Base-by-base conservation (phyloP, 129 eudicot species). In the Solidago caesia region DNA sequence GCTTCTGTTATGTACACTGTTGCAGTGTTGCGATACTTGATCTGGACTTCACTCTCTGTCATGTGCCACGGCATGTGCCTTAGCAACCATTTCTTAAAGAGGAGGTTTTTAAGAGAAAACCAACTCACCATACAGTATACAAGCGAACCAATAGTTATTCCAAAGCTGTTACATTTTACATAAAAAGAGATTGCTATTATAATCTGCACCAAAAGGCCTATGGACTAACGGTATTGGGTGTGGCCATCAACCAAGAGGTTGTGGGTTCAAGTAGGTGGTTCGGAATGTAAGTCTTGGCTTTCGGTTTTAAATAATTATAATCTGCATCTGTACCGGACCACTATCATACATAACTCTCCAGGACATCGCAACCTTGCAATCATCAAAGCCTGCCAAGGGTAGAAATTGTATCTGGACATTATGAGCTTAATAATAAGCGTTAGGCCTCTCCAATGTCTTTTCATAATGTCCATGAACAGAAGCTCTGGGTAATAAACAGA, bases 1-100 rank as follows among this genome's bases (percentile, higher is more conserved):
- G 21, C 21, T 21, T 21, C 21, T 21, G 21, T 21, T 21, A 21
- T 21, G 21, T 11, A 5, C 58, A 11, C 15, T 52, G 5, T 9
- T 16, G 33, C 21, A 15, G 21, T 21, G 21, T 21, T 21, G 68
- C 14, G 68, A 42, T 64, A 68, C 4, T 47, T 47, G 45, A 47
- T 68, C 21, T 68, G 59, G 60, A 42, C 6, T 48, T 48, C 27
- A 68, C 60, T 48, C 45, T 51, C 59, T 48, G 15, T 42, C 45
- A 62, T 62, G 67, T 62, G 45, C 61, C 44, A 8, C 51, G 27
- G 61, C 67, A 62, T 62, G 41, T 62, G 45, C 47, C 46, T 49
- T 51, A 8, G 48, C 61, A 26, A 53, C 64, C 9, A 70, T 33
- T 70, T 44, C 39, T 55, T 70, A 9, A 52, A 41, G 39, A 70